Conservation (phyloP, 2,329 filamentous ascomycete genomes). For the Beauveria varroae region DNA sequence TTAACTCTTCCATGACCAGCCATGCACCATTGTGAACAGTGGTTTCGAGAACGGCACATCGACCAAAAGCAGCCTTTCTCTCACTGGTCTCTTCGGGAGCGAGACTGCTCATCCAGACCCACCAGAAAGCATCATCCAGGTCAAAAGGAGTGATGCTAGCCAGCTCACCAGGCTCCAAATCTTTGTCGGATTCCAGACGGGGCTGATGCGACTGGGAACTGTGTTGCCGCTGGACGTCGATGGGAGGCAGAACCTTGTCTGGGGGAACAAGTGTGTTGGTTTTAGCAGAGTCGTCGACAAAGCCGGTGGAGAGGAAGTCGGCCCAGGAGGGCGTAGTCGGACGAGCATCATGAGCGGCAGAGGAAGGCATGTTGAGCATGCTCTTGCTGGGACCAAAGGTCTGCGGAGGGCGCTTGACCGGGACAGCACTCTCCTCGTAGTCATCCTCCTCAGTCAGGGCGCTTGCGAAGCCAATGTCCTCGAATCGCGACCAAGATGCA, state of each 20-base stretch:
- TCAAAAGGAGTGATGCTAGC: slow-evolving; percentile 83
- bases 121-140: slow-evolving; percentile 96
- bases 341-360: slow-evolving; percentile 60
- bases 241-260: slow-evolving; percentile 83
- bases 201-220: slow-evolving; percentile 82
- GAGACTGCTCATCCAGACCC: slow-evolving; percentile 98
- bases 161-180: slow-evolving; percentile 83
- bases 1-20: slow-evolving; percentile 93
- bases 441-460: slow-evolving; percentile 64
- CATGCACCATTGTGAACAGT: slow-evolving; percentile 73
- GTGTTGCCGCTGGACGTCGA: slow-evolving; percentile 67
- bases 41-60: slow-evolving; percentile 89
- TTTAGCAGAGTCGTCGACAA: slow-evolving; percentile 64
- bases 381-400: slow-evolving; percentile 8
- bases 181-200: slow-evolving; percentile 57
- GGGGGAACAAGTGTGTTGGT: slow-evolving; percentile 75
- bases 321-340: slow-evolving; percentile 98
- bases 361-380: slow-evolving; percentile 43
- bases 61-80: slow-evolving; percentile 87
- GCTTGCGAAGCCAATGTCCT: slow-evolving; percentile 85
- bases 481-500: slow-evolving; percentile 93
- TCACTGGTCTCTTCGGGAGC: slow-evolving; percentile 79
- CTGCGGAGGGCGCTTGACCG: slow-evolving; percentile 29
- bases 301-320: slow-evolving; percentile 91
- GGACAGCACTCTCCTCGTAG: slow-evolving; percentile 46